Conservation (phyloP, 1,284 basidiomycete species). For the Ustilago nuda region DNA sequence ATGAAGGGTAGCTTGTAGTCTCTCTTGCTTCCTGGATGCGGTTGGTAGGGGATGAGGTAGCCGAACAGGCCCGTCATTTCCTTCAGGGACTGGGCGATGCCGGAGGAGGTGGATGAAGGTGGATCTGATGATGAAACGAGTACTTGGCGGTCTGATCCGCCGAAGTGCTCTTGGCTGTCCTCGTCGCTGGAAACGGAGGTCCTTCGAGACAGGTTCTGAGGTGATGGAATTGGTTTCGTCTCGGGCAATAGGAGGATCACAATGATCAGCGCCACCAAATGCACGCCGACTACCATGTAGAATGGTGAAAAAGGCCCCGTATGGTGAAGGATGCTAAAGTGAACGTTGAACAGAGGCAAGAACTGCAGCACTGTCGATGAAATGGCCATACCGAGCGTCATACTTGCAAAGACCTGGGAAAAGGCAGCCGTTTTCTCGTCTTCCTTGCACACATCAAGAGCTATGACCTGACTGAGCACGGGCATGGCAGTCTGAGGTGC, state of each 20-base stretch:
- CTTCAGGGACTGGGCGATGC: background rate
- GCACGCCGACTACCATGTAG: conserved; percentile 9
- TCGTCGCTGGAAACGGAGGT: conserved; percentile 20
- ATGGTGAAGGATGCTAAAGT: conserved; percentile 40
- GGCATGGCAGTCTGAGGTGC: conserved; percentile 9
- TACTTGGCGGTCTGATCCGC: background rate
- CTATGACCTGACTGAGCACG: conserved; percentile 35
- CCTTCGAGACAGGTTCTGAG: conserved; percentile 1
- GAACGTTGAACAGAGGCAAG: conserved; percentile 24
- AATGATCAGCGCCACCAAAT: conserved; percentile 1
- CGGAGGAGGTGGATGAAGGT: background rate
- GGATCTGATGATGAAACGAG: conserved; percentile 1
- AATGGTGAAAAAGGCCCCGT: conserved; percentile 41
- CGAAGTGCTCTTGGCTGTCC: background rate
- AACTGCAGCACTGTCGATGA: conserved; percentile 20
- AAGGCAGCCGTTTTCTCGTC: conserved; percentile 38
- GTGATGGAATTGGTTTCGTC: conserved; percentile 8
- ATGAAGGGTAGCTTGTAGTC: conserved; percentile 43
- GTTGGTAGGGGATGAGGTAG: conserved; percentile 35
- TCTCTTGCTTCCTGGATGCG: conserved; percentile 10
- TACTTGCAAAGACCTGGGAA: conserved; percentile 12
- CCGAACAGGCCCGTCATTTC: conserved; percentile 21
- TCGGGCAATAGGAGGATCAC: conserved; percentile 22
- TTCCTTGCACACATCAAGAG: conserved; percentile 31
- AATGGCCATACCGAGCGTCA: conserved; percentile 26